A percentile compares a stretch with the other conserved stretches of the same genome.
Conservation (phyloP, 1,284 basidiomycete genomes). For the Clitocybe nebularis region DNA sequence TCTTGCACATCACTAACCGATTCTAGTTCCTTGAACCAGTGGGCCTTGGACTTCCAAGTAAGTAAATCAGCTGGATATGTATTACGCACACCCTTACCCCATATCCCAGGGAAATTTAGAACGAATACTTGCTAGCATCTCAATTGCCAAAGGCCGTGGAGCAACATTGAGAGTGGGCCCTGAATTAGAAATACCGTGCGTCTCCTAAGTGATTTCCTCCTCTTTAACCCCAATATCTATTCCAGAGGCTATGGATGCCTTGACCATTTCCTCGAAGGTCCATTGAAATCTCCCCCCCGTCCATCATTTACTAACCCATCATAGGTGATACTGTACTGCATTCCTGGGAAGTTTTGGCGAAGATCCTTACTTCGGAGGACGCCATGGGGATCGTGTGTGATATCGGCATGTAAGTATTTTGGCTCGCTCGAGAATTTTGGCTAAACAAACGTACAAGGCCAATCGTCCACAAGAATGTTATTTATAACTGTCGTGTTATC, state of each 20-base stretch:
- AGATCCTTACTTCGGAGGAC: conserved; percentile 78
- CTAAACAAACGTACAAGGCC: conserved; percentile 57
- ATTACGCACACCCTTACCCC: too few relatives aligned
- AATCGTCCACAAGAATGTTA: conserved; percentile 93
- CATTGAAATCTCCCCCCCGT: too few relatives aligned
- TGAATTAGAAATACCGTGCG: conserved; percentile 95
- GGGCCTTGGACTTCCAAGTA: conserved; percentile 93
- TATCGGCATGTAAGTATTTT: conserved; percentile 78
- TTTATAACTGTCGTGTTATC: conserved; percentile 95
- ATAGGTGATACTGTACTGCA: conserved; percentile 91
- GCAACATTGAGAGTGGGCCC: conserved; percentile 95
- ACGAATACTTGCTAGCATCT: conserved; percentile 87
- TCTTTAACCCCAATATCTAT: not conserved
- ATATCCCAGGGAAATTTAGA: conserved; percentile 80
- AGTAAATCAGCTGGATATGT: conserved; percentile 11
- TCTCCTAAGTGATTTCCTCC: conserved; percentile 14
- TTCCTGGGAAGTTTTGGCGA: conserved; percentile 92
- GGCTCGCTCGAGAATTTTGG: too few relatives aligned
- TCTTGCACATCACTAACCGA: conserved; percentile 7
- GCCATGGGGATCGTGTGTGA: conserved; percentile 84
- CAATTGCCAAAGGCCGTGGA: conserved; percentile 83
- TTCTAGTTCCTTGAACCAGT: conserved; percentile 87
- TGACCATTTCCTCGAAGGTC: conserved; percentile 90
- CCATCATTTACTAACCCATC: too few relatives aligned
- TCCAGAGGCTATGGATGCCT: conserved; percentile 89